Base-by-base conservation (phyloP, 2,329 filamentous ascomycete species). In the Blumeria hordei region DNA sequence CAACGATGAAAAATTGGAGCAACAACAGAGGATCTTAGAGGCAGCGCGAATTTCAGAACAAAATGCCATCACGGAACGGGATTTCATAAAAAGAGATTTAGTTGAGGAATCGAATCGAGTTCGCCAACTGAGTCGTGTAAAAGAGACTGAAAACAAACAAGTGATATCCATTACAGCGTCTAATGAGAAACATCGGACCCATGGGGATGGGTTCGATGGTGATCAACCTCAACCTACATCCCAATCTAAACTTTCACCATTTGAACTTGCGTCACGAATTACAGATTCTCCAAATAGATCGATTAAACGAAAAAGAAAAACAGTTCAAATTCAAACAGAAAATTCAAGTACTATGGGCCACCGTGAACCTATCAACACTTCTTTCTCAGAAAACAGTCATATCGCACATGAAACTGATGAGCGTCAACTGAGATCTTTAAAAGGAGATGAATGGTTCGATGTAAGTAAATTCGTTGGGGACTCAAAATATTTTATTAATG, bases 181-280 rank as follows among this genome's bases (percentile, higher is more conserved):
- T 0, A 85, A 83, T 0, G 80, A 81, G 2, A 84, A 74, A 62
- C 81, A 77, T 64, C 73, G 72, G 33, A 78, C 74, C 64, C 69
- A 83, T 53, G 75, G 82, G 1, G 85, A 92, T 66, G 85, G 85
- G 0, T 92, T 92, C 61, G 83, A 88, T 54, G 64, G 66, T 45
- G 70, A 72, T 54, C 72, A 77, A 60, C 68, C 77, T 41, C 60
- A 72, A 57, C 63, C 70, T 57, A 60, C 69, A 1, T 75, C 72
- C 3, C 72, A 73, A 1, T 12, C 79, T 58, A 81, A 84, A 64
- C 69, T 83, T 47, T 72, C 78, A 0, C 78, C 80, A 0, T 66
- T 77, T 6, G 72, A 80, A 58, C 81, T 83, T 59, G 74, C 78
- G 56, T 78, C 78, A 53, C 74, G 72, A 57, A 78, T 81, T 64